Base-by-base conservation (phyloP, 2,329 filamentous ascomycete genomes). In the Pseudocercospora fijiensis region DNA sequence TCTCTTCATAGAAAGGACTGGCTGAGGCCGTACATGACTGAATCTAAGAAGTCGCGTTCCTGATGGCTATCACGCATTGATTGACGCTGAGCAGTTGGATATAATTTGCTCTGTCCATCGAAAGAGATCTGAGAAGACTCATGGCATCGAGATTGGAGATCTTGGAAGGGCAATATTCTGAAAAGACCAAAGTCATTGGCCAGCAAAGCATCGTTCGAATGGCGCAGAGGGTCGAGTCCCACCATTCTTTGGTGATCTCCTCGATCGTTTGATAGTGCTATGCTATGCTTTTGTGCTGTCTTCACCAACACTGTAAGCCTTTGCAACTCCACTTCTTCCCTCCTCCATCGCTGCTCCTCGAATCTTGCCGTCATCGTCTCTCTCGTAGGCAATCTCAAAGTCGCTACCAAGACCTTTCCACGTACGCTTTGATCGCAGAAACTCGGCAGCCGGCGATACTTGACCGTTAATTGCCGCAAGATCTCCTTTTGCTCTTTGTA, bases 391-490 rank as follows among this genome's bases (percentile, higher is more conserved):
- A 64, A 86, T 82, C 63, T 84, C 82, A 71, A 92, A 96, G 75
- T 99, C 95, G 66, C 87, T 96, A 0, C 95, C 95, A 24, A 99
- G 78, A 0, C 95, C 95, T 73, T 90, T 90, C 95, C 95, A 99
- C 3, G 91, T 96, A 62, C 95, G 81, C 72, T 93, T 86, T 3
- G 89, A 90, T 30, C 89, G 85, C 67, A 99, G 79, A 70, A 86
- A 98, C 76, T 97, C 91, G 0, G 95, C 95, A 0, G 92, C 95
- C 0, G 95, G 95, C 52, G 94, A 98, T n/a, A 90, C 83, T 0
- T 94, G 86, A 6, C 92, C 92, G 58, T 93, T 94, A 69, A 98
- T 87, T 52, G 88, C 88, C 0, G 91, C 89, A 18, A 98, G 70
- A 68, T 96, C 90, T 2, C 89, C 87, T 60, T 86, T 88, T 68